A percentile compares a stretch with the other conserved stretches of the same genome.
phyloP scores from a whole-genome alignment of 106 monocot species.

The Apostasia ramifera region DNA sequence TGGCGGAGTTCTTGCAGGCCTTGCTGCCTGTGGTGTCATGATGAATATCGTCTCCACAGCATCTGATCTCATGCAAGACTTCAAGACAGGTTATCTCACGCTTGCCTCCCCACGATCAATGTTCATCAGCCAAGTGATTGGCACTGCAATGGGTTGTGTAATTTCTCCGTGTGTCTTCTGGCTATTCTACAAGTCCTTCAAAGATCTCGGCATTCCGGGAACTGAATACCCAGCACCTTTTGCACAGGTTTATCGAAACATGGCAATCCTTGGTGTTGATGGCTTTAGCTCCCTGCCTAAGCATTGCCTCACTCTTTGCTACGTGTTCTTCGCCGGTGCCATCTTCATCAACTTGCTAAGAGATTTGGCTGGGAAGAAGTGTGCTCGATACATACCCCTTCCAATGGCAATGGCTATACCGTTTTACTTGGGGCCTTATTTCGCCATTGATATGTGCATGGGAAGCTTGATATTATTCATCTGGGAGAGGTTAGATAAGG shows the following conservation, averaged over 20 bases:
- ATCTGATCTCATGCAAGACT: slow-evolving; percentile 61
- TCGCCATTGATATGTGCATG: slow-evolving; percentile 25
- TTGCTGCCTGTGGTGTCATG: slow-evolving; percentile 50
- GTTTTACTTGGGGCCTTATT: slow-evolving; percentile 15
- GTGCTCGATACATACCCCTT: slow-evolving; percentile 10
- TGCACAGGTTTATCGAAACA: slow-evolving; percentile 36
- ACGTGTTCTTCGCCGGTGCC: slow-evolving; percentile 11
- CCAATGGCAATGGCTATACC: slow-evolving; percentile 31
- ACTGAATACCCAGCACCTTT: slow-evolving; percentile 30
- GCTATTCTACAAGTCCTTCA: slow-evolving; percentile 43
- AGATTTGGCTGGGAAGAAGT: slow-evolving; percentile 15
- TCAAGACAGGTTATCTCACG: slow-evolving; percentile 52
- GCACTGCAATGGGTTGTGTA: slow-evolving; percentile 58
- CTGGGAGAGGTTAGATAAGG: slow-evolving; percentile 17
- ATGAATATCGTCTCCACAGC: slow-evolving; percentile 32
- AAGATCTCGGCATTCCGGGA: slow-evolving; percentile 11
- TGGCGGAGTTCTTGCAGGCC: slow-evolving; percentile 39
- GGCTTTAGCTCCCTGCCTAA: slow-evolving; percentile 13
- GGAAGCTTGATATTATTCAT: slow-evolving; percentile 23
- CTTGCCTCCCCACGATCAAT: slow-evolving; percentile 50
- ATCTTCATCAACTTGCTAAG: slow-evolving; percentile 13
- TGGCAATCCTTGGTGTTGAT: slow-evolving; percentile 41
- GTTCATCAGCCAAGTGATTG: slow-evolving; percentile 56
- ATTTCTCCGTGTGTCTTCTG: slow-evolving; percentile 41
- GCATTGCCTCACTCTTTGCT: slow-evolving; percentile 27